Base-by-base conservation (phyloP, 768 basidiomycete species). In the Mycena venus region DNA sequence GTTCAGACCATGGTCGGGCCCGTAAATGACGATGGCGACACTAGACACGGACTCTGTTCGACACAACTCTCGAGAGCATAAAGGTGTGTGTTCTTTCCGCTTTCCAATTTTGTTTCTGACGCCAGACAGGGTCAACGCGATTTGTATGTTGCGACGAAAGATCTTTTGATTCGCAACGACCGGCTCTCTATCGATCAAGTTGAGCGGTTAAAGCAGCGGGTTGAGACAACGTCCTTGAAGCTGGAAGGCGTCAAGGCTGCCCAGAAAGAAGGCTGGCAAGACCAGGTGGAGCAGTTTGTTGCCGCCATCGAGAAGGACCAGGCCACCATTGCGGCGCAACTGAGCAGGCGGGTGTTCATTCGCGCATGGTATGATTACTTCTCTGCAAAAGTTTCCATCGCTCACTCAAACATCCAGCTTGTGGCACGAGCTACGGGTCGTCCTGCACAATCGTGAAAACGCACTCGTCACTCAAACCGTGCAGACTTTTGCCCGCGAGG, bases 381-480 rank as follows among this genome's bases (percentile, higher is more conserved):
- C 29, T 49, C 7, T 44, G 29, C 36, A 8, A 40, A 29, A 12
- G 51, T 69, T 58, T 34, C 42, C 23, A 68, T 62, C 49, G 44
- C 55, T 72, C 3, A 74, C 66, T 40, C 55, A 42, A 51, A 61
- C 58, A 11, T 58, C 34, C 77, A 96, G 97, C 76, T 91, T 98
- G 90, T 99, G 97, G 96, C 95, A 98, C 78, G 97, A 99, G 82
- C 87, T 98, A n/a, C 92, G 95, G 27, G 95, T 96, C 21, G 93
- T 99, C 42, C 85, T 98, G 55, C 96, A 98, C 82, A 96, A 97
- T 76, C 88, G 94, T 67, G 97, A 98, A 84, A 95, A 96, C 77
- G 89, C 94, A 0, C 88, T 97, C 40, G 83, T 97, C 31, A 94
- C 94, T 0, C 87, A 93, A 73, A 86, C 93, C 2, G 91, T 93